Percentiles rank a stretch among this genome's conserved stretches.
Evolutionary conservation across 2,329 filamentous ascomycete species (phyloP).

Genomic region (Xylaria polymorpha): DNA sequence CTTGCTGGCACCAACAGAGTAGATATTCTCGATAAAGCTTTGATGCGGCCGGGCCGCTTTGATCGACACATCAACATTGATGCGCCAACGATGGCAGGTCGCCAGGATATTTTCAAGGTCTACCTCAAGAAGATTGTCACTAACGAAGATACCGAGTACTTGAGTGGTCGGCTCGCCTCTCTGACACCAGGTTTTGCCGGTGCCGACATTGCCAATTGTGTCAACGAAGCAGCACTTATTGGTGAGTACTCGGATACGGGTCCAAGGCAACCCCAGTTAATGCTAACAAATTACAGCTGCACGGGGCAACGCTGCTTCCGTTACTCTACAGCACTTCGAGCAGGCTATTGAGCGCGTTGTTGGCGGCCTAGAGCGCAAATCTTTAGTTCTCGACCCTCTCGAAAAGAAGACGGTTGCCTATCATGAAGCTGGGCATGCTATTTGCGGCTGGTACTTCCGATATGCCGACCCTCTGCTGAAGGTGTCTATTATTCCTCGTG

Average conservation of each 20-base stretch:
- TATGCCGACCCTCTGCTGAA: slow-evolving; percentile 97
- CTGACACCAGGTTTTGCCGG: slow-evolving; percentile 96
- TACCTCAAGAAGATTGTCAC: slow-evolving; percentile 96
- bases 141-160: slow-evolving; percentile 85
- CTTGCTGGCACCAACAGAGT: slow-evolving; percentile 96
- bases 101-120: slow-evolving; percentile 95
- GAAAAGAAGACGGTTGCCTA: slow-evolving; percentile 98
- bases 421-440: slow-evolving; percentile 97
- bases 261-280: slow-evolving; percentile 23
- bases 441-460: slow-evolving; percentile 98
- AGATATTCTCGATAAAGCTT: slow-evolving; percentile 92
- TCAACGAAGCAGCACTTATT: slow-evolving; percentile 96
- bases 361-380: slow-evolving; percentile 97
- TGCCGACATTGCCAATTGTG: slow-evolving; percentile 97
- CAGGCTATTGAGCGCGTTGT: slow-evolving; percentile 97
- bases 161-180: slow-evolving; percentile 89
- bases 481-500: slow-evolving; percentile 97
- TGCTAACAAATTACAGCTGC: slow-evolving; percentile 75
- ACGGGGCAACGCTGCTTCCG: slow-evolving; percentile 80
- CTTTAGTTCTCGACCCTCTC: slow-evolving; percentile 88
- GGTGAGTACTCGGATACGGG: slow-evolving; percentile 67
- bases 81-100: slow-evolving; percentile 93
- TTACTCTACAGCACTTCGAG: slow-evolving; percentile 93
- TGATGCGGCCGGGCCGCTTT: slow-evolving; percentile 97
- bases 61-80: slow-evolving; percentile 97